Evolutionary conservation across 495 filamentous ascomycete species (phyloP), one percentile per base, ranked within the genome.

Genomic region (Barbatosphaeria neglecta): DNA sequence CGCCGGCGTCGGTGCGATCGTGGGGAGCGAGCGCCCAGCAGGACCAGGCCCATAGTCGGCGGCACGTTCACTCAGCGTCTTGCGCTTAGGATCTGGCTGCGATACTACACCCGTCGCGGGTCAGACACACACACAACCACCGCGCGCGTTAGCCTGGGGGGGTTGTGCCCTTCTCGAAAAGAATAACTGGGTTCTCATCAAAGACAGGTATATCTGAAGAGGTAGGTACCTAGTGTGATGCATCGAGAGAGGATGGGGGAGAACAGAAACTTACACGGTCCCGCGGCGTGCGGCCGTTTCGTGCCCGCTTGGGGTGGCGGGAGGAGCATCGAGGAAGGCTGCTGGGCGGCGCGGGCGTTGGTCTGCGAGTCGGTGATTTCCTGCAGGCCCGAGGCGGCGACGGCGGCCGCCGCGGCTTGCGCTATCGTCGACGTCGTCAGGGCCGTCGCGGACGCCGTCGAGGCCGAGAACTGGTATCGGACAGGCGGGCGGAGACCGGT

Each of bases 281-380:
- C 69, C 48, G 59, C n/a, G n/a, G n/a, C 45, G 22, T 58, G 49
- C 3, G 59, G 58, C 16, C 70, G 66, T 54, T 74, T 74, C 33
- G 55, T 41, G 2, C 57, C 58, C 11, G 22, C 19, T 22, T 56
- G 55, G 15, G 47, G 25, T 17, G 66, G 57, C 22, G 71, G 73
- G 22, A 81, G 76, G 31, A 72, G 63, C 24, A 70, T 60, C 31
- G 31, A 35, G 31, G 31, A n/a, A 5, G 9, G 31, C 22, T 72
- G 70, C n/a, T n/a, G n/a, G n/a, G n/a, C n/a, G 13, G 77, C 73
- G 49, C 85, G 80, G 48, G 78, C 68, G 65, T 92, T 92, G 50
- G 68, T 78, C 45, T 80, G 72, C 4, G 85, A 84, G 4, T 78
- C 71, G 46, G 77, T 62, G 41, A 67, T 64, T 50, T 72, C 67